Conservation (phyloP, 164 flowering plant genomes). For the Annona cherimola region DNA sequence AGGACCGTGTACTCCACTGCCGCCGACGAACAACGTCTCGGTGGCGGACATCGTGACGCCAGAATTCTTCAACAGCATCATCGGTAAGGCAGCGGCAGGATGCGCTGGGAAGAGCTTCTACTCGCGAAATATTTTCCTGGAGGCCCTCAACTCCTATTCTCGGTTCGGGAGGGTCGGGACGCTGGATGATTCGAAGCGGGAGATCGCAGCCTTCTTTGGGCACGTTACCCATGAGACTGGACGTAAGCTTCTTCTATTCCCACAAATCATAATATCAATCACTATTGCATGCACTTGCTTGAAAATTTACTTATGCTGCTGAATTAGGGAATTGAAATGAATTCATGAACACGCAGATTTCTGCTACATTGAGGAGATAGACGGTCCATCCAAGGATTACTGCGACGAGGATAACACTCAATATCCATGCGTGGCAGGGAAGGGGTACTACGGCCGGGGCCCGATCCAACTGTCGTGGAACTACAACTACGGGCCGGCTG, state of each 20-base stretch:
- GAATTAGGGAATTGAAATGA: no score
- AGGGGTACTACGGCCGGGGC: constrained; percentile 32
- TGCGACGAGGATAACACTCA: constrained; percentile 23
- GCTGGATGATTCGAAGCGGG: constrained; percentile 32
- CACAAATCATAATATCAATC: no score
- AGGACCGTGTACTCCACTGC: constrained; percentile 25
- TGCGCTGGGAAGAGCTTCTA: constrained; percentile 37
- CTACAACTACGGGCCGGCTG: constrained; percentile 35
- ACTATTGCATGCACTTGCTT: not conserved
- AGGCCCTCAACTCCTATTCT: constrained; percentile 23
- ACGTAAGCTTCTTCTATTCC: constrained; percentile 18
- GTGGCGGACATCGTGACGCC: constrained; percentile 35
- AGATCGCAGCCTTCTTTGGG: constrained; percentile 40
- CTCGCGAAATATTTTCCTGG: constrained; percentile 23
- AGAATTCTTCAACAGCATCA: constrained; percentile 32
- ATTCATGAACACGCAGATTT: constrained; percentile 18
- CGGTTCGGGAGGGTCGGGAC: constrained; percentile 31
- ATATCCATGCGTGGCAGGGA: constrained; percentile 27
- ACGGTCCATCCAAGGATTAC: constrained; percentile 25
- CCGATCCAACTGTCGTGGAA: constrained; percentile 36
- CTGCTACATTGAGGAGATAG: constrained; percentile 39
- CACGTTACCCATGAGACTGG: constrained; percentile 42
- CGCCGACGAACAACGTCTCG: not conserved
- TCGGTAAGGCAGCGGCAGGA: constrained; percentile 18
- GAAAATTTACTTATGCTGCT: not conserved